A percentile compares a stretch with the other conserved stretches of the same genome.
Conservation (phyloP, 228 moss, liverwort and hornwort species). For the Sphagnum fallax region DNA sequence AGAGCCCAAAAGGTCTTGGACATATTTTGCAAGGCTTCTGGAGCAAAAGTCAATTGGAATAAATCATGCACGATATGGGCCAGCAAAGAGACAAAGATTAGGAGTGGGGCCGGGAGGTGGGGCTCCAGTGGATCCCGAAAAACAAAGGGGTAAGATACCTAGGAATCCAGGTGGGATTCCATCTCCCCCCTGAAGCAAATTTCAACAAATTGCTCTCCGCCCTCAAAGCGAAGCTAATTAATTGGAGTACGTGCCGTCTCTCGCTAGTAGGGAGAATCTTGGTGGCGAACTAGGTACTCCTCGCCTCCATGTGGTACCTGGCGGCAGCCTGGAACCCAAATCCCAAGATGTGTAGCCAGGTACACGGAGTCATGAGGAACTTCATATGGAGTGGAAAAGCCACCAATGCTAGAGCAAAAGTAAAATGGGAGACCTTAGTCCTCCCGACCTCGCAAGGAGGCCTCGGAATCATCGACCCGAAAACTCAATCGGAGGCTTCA, state of each 20-base stretch:
- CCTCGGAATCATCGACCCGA: no score
- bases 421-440: no score
- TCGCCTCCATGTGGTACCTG: neutral
- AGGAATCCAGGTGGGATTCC: neutral
- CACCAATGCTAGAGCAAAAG: no score
- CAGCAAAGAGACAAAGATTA: neutral
- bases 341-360: no score
- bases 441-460: no score
- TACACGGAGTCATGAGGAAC: no score
- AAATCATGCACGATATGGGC: neutral
- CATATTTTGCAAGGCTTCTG: neutral
- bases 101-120: neutral
- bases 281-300: neutral
- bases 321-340: neutral
- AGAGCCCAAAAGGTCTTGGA: neutral
- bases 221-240: neutral
- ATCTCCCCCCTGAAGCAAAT: neutral
- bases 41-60: neutral
- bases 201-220: neutral
- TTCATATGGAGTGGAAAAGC: no score
- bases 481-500: no score
- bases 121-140: neutral
- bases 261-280: neutral
- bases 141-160: neutral
- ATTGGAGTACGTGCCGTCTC: neutral